phyloP scores from a whole-genome alignment of 2,329 filamentous ascomycete species.

The Xylariaceae sp. region DNA sequence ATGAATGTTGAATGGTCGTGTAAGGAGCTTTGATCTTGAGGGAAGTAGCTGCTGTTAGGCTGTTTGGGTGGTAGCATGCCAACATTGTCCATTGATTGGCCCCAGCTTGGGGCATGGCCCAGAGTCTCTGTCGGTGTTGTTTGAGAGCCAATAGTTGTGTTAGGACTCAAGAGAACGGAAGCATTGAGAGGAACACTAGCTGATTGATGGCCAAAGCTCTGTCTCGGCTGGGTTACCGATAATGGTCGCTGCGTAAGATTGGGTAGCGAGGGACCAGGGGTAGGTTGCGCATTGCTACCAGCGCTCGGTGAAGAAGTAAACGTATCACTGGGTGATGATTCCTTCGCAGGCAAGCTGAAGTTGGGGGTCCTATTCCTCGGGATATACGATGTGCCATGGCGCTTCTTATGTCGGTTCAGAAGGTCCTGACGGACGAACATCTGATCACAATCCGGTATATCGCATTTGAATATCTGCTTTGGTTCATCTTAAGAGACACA shows the following conservation, averaged over 20 bases:
- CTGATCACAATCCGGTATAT: conserved; percentile 69
- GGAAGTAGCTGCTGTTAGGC: conserved; percentile 32
- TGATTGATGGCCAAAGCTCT: conserved; percentile 24
- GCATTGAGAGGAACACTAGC: conserved; percentile 42
- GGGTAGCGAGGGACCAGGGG: background rate
- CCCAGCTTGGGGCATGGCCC: conserved; percentile 26
- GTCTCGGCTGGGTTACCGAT: conserved; percentile 5
- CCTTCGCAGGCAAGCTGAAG: conserved; percentile 37
- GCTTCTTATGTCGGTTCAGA: conserved; percentile 63
- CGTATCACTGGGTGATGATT: conserved; percentile 18
- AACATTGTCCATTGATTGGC: conserved; percentile 34
- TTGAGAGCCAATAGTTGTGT: conserved; percentile 33
- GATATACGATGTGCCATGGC: conserved; percentile 54
- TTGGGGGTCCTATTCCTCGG: conserved; percentile 49
- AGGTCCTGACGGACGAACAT: conserved; percentile 77
- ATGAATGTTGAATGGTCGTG: conserved; percentile 34
- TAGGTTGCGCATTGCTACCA: conserved; percentile 13
- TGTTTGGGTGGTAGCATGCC: conserved; percentile 37
- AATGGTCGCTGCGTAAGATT: background rate
- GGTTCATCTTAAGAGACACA: conserved; percentile 58
- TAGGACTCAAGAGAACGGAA: conserved; percentile 42
- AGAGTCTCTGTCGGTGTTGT: conserved; percentile 22
- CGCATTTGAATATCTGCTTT: conserved; percentile 75
- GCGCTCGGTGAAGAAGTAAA: conserved; percentile 27
- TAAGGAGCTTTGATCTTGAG: conserved; percentile 19